Evolutionary conservation across 2,329 filamentous ascomycete species (phyloP).

Genomic region (Diaporthe vexans): DNA sequence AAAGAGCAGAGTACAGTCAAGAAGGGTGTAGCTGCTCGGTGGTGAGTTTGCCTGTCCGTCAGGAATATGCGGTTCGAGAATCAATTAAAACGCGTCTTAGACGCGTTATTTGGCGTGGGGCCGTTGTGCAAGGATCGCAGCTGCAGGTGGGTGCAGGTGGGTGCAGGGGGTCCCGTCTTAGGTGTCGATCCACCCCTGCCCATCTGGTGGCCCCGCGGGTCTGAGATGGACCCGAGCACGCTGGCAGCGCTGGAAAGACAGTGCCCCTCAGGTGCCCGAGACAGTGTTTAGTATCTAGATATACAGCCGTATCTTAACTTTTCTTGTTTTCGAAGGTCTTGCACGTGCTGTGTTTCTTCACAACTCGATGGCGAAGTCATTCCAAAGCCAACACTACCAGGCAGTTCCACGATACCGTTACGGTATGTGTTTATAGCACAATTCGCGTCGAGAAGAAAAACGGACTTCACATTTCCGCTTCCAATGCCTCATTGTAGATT

Average conservation of each 20-base stretch:
- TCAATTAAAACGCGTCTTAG: conserved; percentile 31
- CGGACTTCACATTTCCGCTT: background rate
- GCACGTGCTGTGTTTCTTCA: too few relatives aligned
- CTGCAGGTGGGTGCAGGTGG: conserved; percentile 8
- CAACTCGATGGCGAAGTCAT: background rate
- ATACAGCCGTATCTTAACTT: background rate
- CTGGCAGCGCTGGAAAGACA: too few relatives aligned
- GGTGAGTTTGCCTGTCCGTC: background rate
- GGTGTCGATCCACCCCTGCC: background rate
- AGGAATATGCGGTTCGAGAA: conserved; percentile 11
- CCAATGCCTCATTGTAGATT: background rate
- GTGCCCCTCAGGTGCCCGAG: background rate
- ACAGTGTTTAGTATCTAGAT: too few relatives aligned
- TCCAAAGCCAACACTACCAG: background rate
- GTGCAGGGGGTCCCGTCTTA: background rate
- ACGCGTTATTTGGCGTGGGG: conserved; percentile 27
- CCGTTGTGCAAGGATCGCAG: conserved; percentile 16
- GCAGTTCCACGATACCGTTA: too few relatives aligned
- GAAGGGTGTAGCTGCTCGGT: background rate
- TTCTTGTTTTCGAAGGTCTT: background rate
- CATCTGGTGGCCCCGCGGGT: background rate
- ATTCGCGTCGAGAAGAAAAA: background rate
- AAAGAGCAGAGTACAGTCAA: background rate
- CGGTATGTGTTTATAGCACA: background rate
- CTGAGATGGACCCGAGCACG: background rate